Base-by-base conservation (phyloP, 2,329 filamentous ascomycete species). In the Ophiostoma himal-ulmi region DNA sequence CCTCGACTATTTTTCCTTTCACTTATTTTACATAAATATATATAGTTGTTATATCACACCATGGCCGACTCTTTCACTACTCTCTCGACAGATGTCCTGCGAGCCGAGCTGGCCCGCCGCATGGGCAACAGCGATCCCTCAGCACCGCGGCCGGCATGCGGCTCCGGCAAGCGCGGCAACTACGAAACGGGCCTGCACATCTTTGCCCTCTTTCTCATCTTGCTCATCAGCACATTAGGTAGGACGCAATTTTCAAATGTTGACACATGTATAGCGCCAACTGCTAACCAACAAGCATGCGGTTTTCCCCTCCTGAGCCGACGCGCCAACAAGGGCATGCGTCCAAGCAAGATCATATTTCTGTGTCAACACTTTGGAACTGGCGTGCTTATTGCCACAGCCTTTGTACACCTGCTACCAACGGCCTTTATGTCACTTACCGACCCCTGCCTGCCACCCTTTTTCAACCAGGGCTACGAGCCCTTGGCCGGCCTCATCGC, bases 331-430 rank as follows among this genome's bases (percentile, higher is more conserved):
- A 83, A 83, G 67, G 83, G 88, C 70, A 84, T 82, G 68, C 84
- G 85, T 70, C 88, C 89, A 69, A 83, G 83, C 73, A 83, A 79
- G 30, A 83, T 90, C 75, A 83, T 90, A 73, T 90, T 91, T 77
- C 81, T 89, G 73, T 89, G 88, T 75, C 87, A 90, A 74, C 90
- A 93, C 80, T 91, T 92, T 74, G 91, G 92, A 76, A 95, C 92
- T 0, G 92, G 92, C 71, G 92, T 95, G 26, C 82, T 95, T n/a
- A 89, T 95, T 73, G 91, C 92, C 13, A 95, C 92, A 0, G 91
- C 92, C 70, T 95, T 95, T 76, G 91, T 94, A 36, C 91, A 94
- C 80, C 83, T 91, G 14, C 84, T 90, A 4, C 89, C 87, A 69
- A 91, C 86, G 36, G 89, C 89, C 0, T 91, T 91, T 75, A 78